Evolutionary conservation across 2,329 filamentous ascomycete species (phyloP).

Genomic region (Pseudocercospora musae): DNA sequence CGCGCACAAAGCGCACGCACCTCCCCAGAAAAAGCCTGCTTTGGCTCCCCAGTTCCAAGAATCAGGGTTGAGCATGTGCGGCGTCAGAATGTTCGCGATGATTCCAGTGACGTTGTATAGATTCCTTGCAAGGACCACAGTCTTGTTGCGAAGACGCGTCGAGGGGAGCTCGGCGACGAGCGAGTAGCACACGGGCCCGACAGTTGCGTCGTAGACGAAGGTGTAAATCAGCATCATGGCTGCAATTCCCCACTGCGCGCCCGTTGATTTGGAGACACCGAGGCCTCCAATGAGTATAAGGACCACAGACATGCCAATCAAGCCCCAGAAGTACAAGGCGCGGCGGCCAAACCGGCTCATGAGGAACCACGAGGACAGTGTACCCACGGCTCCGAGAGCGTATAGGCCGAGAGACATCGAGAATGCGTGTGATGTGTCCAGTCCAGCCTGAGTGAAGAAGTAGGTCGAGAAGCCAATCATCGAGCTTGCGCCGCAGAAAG

Average conservation of each 20-base stretch:
- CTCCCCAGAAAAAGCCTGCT: slow-evolving; percentile 42
- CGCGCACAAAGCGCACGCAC: slow-evolving; percentile 34
- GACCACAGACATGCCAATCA: slow-evolving; percentile 18
- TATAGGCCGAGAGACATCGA: slow-evolving; percentile 36
- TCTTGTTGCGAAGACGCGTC: slow-evolving; percentile 30
- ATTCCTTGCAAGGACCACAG: slow-evolving; percentile 31
- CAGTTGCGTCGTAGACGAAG: slow-evolving; percentile 32
- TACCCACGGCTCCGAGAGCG: slow-evolving; percentile 28
- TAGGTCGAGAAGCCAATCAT: slow-evolving; percentile 26
- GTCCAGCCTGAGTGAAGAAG: slow-evolving; percentile 42
- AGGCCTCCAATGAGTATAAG: slow-evolving; percentile 28
- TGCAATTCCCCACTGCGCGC: slow-evolving; percentile 31
- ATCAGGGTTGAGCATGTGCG: slow-evolving; percentile 30
- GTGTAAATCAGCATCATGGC: slow-evolving; percentile 29
- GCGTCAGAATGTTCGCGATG: slow-evolving; percentile 26
- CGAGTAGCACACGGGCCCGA: slow-evolving; percentile 33
- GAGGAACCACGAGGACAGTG: slow-evolving; percentile 33
- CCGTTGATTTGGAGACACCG: slow-evolving; percentile 15
- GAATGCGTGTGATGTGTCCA: slow-evolving; percentile 36
- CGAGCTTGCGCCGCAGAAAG: slow-evolving; percentile 13
- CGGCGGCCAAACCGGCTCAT: slow-evolving; percentile 40
- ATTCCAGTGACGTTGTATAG: slow-evolving; percentile 31
- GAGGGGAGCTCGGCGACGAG: slow-evolving; percentile 33
- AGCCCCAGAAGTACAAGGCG: slow-evolving; percentile 38
- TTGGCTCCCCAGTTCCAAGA: slow-evolving; percentile 22